A percentile compares a stretch with the other conserved stretches of the same genome.
phyloP scores from a whole-genome alignment of 495 filamentous ascomycete species.

The Xylaria nigripes region DNA sequence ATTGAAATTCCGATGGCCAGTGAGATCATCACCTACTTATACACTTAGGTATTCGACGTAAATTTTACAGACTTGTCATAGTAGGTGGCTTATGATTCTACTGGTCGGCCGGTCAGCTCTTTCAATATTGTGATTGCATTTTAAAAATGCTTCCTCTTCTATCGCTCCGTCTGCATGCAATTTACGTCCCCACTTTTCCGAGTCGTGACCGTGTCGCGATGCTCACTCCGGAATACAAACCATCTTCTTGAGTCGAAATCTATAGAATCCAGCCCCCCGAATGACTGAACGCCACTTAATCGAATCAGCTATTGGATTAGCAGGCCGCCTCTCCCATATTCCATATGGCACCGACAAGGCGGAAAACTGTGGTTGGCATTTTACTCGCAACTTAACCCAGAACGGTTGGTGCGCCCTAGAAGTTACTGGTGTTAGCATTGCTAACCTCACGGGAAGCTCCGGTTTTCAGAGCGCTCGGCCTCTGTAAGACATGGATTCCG shows the following conservation, averaged over 20 bases:
- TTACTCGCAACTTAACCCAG: constrained; percentile 21
- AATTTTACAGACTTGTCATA: too few species aligned
- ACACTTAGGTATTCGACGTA: too few species aligned
- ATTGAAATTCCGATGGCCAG: too few species aligned
- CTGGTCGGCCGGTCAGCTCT: neutral
- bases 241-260: constrained; percentile 15
- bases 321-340: constrained; percentile 26
- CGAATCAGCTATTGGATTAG: constrained; percentile 25
- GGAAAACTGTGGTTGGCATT: constrained; percentile 25
- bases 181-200: neutral
- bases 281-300: constrained; percentile 29
- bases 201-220: constrained; percentile 14
- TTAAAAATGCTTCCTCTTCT: neutral
- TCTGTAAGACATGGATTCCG: constrained; percentile 29
- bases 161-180: neutral
- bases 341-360: constrained; percentile 19
- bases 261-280: constrained; percentile 23
- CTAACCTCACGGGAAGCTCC: constrained; percentile 26
- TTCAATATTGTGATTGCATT: neutral
- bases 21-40: too few species aligned
- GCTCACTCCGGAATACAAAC: constrained; percentile 12
- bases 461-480: constrained; percentile 33
- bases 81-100: too few species aligned
- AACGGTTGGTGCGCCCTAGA: constrained; percentile 12
- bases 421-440: neutral